These are phyloP conservation scores for Bryoglossum gracile DNA, from an alignment of 495 filamentous ascomycete species.

Conservation along the genomic window DNA sequence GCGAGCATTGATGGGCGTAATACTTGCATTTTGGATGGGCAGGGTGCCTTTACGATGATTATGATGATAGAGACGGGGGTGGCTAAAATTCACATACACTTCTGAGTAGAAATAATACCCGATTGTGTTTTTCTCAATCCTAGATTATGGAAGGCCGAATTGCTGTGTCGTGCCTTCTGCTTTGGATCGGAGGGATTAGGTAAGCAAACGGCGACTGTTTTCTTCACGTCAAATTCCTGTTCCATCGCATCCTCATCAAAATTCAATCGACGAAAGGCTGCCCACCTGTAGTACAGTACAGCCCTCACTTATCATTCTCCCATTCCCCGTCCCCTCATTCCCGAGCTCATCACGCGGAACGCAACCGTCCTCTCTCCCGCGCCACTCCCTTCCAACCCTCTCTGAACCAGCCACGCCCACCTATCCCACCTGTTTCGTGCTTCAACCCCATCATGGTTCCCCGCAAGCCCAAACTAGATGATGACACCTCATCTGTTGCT, in stretches of 20 bases:
- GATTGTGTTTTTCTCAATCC: no score
- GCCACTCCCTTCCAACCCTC: background rate
- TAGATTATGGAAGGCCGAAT: no score
- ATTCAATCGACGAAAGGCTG: no score
- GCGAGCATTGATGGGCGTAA: conserved; percentile 21
- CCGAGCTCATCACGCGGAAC: no score
- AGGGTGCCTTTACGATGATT: background rate
- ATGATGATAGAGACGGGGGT: background rate
- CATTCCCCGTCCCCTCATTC: background rate
- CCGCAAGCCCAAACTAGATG: conserved; percentile 12
- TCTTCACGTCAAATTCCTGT: background rate
- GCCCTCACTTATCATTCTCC: background rate
- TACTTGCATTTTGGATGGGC: no score
- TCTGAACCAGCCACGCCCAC: background rate
- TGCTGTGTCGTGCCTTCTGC: no score
- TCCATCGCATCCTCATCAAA: no score
- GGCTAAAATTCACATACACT: conserved; percentile 1
- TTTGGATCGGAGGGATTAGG: no score
- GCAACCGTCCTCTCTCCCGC: no score
- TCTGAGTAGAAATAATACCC: conserved; percentile 25
- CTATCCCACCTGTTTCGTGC: background rate
- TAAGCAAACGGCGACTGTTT: no score
- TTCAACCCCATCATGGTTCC: conserved; percentile 12
- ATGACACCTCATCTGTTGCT: conserved; percentile 1
- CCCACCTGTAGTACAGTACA: no score